Percentiles rank a stretch among this genome's conserved stretches.
phyloP scores from a whole-genome alignment of 2,329 filamentous ascomycete genomes.

The Colletotrichum shisoi region DNA sequence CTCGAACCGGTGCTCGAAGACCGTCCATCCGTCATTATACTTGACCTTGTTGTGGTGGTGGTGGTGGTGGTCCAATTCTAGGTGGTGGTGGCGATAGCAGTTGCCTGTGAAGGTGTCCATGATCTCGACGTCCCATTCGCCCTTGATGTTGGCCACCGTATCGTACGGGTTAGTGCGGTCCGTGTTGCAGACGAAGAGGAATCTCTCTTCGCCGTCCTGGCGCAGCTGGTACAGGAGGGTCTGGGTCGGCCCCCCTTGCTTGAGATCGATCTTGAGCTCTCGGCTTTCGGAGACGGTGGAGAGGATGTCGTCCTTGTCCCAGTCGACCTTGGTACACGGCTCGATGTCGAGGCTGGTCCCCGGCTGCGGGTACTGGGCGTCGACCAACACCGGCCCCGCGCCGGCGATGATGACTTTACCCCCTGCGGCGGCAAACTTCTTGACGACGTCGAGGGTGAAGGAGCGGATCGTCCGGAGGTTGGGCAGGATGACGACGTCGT shows the following conservation, averaged over 20 bases:
- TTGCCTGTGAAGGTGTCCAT: slow-evolving; percentile 45
- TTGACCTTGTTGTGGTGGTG: slow-evolving; percentile 18
- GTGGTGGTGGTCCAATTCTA: no score
- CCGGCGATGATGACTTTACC: slow-evolving; percentile 31
- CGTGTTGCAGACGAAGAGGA: slow-evolving; percentile 47
- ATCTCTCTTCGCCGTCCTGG: slow-evolving; percentile 44
- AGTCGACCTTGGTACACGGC: background rate
- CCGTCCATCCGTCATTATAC: slow-evolving; percentile 41
- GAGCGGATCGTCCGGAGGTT: slow-evolving; percentile 47
- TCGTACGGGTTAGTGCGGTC: slow-evolving; percentile 41
- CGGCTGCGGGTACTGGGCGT: slow-evolving; percentile 12
- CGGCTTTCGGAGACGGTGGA: background rate
- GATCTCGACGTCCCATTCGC: slow-evolving; percentile 43
- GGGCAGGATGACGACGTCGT: slow-evolving; percentile 46
- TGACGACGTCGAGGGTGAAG: slow-evolving; percentile 43
- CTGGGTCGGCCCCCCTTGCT: slow-evolving; percentile 21
- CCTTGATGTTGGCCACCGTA: slow-evolving; percentile 42
- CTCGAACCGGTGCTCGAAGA: slow-evolving; percentile 43
- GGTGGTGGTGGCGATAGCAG: background rate
- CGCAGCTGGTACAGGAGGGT: slow-evolving; percentile 46
- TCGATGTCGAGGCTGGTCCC: background rate
- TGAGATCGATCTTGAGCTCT: slow-evolving; percentile 12
- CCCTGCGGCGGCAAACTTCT: slow-evolving; percentile 40
- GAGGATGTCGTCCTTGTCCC: slow-evolving; percentile 4
- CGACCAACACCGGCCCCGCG: background rate